Evolutionary conservation across 2,329 filamentous ascomycete genomes (phyloP).

Genomic region (Colletotrichum sp.): DNA sequence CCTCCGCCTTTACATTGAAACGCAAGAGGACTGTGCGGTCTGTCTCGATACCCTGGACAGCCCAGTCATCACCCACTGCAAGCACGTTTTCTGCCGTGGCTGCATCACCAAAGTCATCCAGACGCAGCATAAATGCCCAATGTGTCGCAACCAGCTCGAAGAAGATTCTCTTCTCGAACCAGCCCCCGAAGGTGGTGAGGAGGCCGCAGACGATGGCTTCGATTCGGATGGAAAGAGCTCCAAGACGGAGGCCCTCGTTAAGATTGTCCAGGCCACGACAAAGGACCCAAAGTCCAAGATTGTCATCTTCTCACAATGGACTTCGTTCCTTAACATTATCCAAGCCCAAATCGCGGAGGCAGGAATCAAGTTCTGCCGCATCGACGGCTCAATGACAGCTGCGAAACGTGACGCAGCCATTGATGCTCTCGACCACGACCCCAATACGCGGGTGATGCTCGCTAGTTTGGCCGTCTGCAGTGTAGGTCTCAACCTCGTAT

Average conservation of each 20-base stretch:
- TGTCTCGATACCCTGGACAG: slow-evolving; percentile 76
- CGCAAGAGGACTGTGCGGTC: slow-evolving; percentile 81
- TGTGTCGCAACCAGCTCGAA: slow-evolving; percentile 76
- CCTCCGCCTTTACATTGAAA: slow-evolving; percentile 78
- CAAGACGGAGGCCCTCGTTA: slow-evolving; percentile 81
- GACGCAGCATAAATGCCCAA: slow-evolving; percentile 80
- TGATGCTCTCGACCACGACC: slow-evolving; percentile 68
- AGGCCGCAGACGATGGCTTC: slow-evolving; percentile 52
- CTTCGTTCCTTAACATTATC: slow-evolving; percentile 74
- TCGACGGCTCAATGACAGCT: slow-evolving; percentile 82
- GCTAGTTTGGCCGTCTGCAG: slow-evolving; percentile 83
- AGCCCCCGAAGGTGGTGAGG: slow-evolving; percentile 55
- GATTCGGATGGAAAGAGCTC: slow-evolving; percentile 74
- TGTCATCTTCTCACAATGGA: slow-evolving; percentile 81
- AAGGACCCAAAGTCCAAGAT: slow-evolving; percentile 70
- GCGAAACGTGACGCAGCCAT: slow-evolving; percentile 75
- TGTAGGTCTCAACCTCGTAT: slow-evolving; percentile 85
- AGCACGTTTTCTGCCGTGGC: slow-evolving; percentile 76
- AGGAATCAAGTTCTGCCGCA: slow-evolving; percentile 69
- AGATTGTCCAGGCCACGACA: slow-evolving; percentile 74
- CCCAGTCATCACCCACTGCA: slow-evolving; percentile 85
- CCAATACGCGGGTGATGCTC: slow-evolving; percentile 75
- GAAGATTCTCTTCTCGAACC: slow-evolving; percentile 69
- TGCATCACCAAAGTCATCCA: slow-evolving; percentile 81
- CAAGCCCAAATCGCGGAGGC: slow-evolving; percentile 68